phyloP scores from a whole-genome alignment of 2,329 filamentous ascomycete species.

The Lachnellula hyalina region DNA sequence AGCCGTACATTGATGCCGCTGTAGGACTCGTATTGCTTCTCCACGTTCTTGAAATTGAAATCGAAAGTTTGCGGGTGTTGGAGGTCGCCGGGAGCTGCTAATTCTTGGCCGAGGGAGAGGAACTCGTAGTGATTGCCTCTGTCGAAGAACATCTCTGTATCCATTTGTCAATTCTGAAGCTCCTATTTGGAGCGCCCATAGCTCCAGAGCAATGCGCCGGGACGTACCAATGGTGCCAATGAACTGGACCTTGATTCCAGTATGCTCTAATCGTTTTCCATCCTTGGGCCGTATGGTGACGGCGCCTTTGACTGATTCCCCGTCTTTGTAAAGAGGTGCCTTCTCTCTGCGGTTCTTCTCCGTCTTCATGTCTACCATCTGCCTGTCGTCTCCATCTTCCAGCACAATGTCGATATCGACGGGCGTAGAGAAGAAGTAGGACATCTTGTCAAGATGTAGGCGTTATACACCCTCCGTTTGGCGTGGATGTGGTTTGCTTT shows the following conservation, averaged over 20 bases:
- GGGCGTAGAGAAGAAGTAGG: conserved; percentile 96
- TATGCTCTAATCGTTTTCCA: conserved; percentile 95
- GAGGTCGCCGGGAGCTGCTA: conserved; percentile 93
- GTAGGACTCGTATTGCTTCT: conserved; percentile 99
- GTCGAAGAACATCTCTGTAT: conserved; percentile 97
- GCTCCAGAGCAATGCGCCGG: conserved; percentile 3
- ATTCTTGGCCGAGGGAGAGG: conserved; percentile 91
- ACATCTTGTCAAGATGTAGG: conserved; percentile 52
- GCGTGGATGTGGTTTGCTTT: not conserved
- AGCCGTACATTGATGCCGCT: conserved; percentile 99
- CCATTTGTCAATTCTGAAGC: conserved; percentile 8
- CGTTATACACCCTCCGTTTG: not conserved
- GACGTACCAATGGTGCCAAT: conserved; percentile 88
- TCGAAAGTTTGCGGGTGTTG: conserved; percentile 98
- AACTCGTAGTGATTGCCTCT: conserved; percentile 99
- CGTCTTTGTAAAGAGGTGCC: conserved; percentile 94
- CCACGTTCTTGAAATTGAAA: conserved; percentile 99
- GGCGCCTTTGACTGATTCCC: conserved; percentile 94
- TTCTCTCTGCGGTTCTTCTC: conserved; percentile 98
- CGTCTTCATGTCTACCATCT: conserved; percentile 95
- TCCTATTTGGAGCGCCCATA: not conserved
- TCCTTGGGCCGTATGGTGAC: conserved; percentile 96
- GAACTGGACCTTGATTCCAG: conserved; percentile 98
- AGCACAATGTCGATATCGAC: conserved; percentile 99
- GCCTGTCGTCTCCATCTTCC: conserved; percentile 87